Percentiles rank a stretch among this genome's conserved stretches.
Evolutionary conservation across 1,284 basidiomycete genomes (phyloP).

Genomic region (Ustilago sp.): DNA sequence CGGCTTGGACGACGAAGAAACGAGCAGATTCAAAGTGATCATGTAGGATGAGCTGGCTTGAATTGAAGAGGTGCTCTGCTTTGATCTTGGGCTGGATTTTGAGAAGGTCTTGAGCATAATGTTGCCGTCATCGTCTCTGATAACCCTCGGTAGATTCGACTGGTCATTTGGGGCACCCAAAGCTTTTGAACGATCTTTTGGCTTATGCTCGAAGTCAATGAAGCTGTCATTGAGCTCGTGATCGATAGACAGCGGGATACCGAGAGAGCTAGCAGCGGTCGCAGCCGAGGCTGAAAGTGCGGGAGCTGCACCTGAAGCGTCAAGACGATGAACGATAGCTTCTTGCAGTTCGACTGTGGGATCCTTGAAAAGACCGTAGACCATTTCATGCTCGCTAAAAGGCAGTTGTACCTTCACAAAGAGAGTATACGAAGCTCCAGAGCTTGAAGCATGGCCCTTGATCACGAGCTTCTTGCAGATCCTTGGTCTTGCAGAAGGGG

Average conservation of each 20-base stretch:
- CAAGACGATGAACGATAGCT: slow-evolving; percentile 35
- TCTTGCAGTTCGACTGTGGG: slow-evolving; percentile 22
- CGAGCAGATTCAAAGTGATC: slow-evolving; percentile 29
- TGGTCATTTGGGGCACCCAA: not conserved
- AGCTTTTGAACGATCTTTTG: not conserved
- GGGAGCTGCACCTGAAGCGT: slow-evolving; percentile 36
- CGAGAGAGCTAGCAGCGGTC: slow-evolving; percentile 29
- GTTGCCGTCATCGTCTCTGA: slow-evolving; percentile 10
- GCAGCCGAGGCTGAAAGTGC: slow-evolving; percentile 43
- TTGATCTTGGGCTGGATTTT: slow-evolving; percentile 22
- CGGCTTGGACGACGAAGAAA: slow-evolving; percentile 14
- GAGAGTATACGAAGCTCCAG: slow-evolving; percentile 38
- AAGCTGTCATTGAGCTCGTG: slow-evolving; percentile 37
- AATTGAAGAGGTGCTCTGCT: not conserved
- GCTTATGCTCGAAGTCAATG: slow-evolving; percentile 13
- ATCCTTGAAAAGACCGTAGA: slow-evolving; percentile 16
- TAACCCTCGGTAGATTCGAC: slow-evolving; percentile 16
- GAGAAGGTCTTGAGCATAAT: slow-evolving; percentile 7
- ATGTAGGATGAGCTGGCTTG: slow-evolving; percentile 16
- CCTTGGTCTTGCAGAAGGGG: slow-evolving; percentile 7
- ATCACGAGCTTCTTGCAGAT: slow-evolving; percentile 52
- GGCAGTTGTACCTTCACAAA: slow-evolving; percentile 41
- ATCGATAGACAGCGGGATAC: slow-evolving; percentile 39
- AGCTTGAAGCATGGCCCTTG: slow-evolving; percentile 36
- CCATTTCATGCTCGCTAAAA: not conserved